Evolutionary conservation across 352 stramenopile species (phyloP).

Genomic region (Globisporangium echinulatum): DNA sequence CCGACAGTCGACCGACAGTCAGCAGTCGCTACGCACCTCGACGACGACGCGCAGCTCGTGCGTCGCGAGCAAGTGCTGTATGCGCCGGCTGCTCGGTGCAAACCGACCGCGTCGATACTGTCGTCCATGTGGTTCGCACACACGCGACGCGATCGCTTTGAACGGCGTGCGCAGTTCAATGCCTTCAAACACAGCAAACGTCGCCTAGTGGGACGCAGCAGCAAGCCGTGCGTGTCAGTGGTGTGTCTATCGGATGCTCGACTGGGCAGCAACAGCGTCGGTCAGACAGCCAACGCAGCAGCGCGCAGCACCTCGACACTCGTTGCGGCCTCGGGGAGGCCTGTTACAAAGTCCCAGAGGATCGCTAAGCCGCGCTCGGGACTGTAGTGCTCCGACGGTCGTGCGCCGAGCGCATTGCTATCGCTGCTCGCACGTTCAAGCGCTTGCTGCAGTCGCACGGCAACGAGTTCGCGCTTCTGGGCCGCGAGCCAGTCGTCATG

Average conservation of each 20-base stretch:
- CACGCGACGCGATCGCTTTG: conserved; percentile 27
- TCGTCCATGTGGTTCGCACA: conserved; percentile 19
- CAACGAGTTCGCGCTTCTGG: conserved; percentile 47
- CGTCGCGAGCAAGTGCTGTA: conserved; percentile 5
- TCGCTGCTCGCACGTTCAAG: conserved; percentile 15
- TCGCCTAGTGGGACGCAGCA: conserved; percentile 14
- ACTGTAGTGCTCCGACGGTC: conserved; percentile 13
- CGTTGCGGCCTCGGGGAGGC: conserved; percentile 16
- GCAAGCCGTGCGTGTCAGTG: conserved; percentile 3
- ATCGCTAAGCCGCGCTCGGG: conserved; percentile 30
- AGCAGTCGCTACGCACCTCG: conserved; percentile 19
- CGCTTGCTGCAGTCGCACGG: conserved; percentile 30
- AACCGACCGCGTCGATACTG: conserved; percentile 27
- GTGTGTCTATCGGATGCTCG: not conserved
- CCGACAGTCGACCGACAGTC: no score
- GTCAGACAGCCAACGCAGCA: not conserved
- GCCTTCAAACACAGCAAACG: conserved; percentile 41
- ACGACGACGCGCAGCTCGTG: conserved; percentile 26
- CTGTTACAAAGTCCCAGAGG: conserved; percentile 40
- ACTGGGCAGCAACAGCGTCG: no score
- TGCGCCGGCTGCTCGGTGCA: conserved; percentile 24
- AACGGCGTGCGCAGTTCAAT: conserved; percentile 31
- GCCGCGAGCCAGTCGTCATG: conserved; percentile 41
- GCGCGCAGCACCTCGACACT: conserved; percentile 26
- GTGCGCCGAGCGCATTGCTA: not conserved